Conservation (phyloP, 441 rosid species). For the Gossypium gossypioides region DNA sequence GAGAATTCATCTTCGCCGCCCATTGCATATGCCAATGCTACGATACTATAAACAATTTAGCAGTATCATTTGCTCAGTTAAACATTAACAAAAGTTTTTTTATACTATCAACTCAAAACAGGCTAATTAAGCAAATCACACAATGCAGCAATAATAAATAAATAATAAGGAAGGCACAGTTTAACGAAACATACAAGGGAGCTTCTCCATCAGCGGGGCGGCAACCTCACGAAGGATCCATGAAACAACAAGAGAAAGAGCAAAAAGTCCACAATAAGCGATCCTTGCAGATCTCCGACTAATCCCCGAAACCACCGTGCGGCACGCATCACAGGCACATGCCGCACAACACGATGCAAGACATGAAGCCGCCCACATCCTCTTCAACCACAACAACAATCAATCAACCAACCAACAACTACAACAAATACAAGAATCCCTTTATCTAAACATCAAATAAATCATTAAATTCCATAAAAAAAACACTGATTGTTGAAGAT, state of each 20-base stretch:
- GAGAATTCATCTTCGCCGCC: not conserved
- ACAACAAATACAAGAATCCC: not conserved
- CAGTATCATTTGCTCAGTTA: not conserved
- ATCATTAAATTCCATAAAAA: not conserved
- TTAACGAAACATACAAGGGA: slow-evolving; percentile 59
- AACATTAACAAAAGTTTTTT: not conserved
- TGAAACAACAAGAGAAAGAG: slow-evolving; percentile 65
- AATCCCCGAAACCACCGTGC: slow-evolving; percentile 71
- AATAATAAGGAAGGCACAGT: not conserved
- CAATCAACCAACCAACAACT: slow-evolving; percentile 1
- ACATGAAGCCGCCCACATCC: slow-evolving; percentile 91
- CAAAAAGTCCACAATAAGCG: slow-evolving; percentile 87
- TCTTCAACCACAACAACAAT: slow-evolving; percentile 12
- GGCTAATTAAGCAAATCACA: not conserved
- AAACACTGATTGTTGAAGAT: no score
- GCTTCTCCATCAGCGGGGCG: slow-evolving; percentile 86
- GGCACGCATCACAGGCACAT: slow-evolving; percentile 83
- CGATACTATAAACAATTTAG: not conserved
- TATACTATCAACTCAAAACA: not conserved
- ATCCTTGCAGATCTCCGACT: slow-evolving; percentile 86
- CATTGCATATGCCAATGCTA: not conserved
- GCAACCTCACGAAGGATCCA: slow-evolving; percentile 91
- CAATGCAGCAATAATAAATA: not conserved
- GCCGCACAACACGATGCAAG: slow-evolving; percentile 87
- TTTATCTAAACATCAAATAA: not conserved